These are phyloP conservation scores for Nepenthes alata DNA, from an alignment of 179 eudicot genomes.

Conservation along the genomic window DNA sequence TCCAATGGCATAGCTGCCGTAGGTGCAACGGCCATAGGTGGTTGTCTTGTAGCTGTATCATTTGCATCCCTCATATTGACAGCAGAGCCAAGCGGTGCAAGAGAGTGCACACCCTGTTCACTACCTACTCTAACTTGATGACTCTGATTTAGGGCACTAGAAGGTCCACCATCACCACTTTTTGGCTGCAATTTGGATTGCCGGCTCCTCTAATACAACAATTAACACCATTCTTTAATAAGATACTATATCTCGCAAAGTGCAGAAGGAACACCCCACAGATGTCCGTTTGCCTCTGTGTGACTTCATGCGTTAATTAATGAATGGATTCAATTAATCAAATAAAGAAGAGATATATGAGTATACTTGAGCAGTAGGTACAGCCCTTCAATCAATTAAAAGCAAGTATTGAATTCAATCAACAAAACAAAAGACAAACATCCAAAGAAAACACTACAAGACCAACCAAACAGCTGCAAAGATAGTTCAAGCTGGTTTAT, in stretches of 20 bases:
- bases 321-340: background rate
- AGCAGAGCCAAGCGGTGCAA: constrained; percentile 37
- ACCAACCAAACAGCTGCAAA: too few species aligned
- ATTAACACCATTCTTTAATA: background rate
- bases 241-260: constrained; percentile 1
- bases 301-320: background rate
- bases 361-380: too few species aligned
- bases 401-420: too few species aligned
- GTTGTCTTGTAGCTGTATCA: constrained; percentile 16
- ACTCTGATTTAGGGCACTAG: constrained; percentile 23
- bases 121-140: constrained; percentile 30
- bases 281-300: too few species aligned
- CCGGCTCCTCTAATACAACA: constrained; percentile 38
- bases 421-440: too few species aligned
- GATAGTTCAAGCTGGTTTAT: too few species aligned
- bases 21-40: constrained; percentile 18
- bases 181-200: constrained; percentile 24
- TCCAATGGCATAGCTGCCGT: constrained; percentile 14
- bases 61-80: constrained; percentile 14
- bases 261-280: background rate
- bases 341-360: background rate
- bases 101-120: constrained; percentile 59
- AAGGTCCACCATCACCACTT: constrained; percentile 28
- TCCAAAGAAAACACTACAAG: too few species aligned
- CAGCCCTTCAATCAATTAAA: too few species aligned